Conservation (phyloP, 148 eudicot species). For the Fagopyrum homotropicum region DNA sequence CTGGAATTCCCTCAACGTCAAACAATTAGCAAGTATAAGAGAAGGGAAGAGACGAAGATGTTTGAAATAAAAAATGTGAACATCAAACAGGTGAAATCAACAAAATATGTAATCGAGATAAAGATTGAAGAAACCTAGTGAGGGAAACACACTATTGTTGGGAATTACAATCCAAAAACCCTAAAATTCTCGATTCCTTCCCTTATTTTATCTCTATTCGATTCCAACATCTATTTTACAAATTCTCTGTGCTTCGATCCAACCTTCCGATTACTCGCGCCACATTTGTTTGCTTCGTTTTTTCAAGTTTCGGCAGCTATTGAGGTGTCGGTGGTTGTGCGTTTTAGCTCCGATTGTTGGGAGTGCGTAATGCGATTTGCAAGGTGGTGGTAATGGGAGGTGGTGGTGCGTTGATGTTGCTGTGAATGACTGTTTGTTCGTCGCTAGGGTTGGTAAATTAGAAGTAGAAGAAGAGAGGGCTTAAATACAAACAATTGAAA, state of each 20-base stretch:
- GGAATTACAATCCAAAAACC: constrained; percentile 1
- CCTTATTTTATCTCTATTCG: constrained; percentile 1
- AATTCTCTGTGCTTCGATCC: neutral
- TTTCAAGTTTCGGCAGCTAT: neutral
- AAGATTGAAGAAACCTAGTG: neutral
- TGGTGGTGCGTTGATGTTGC: constrained; percentile 7
- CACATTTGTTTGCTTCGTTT: neutral
- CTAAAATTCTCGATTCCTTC: neutral
- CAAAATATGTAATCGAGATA: too few relatives aligned
- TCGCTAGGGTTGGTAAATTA: constrained; percentile 20
- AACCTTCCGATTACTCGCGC: neutral
- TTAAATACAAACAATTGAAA: too few relatives aligned
- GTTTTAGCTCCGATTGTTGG: neutral
- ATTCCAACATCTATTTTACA: neutral
- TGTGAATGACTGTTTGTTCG: constrained; percentile 15
- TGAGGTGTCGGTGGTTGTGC: neutral
- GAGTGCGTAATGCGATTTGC: neutral
- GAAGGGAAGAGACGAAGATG: too few relatives aligned
- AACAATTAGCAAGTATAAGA: too few relatives aligned
- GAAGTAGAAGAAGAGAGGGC: too few relatives aligned
- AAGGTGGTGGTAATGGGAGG: neutral
- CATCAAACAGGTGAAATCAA: too few relatives aligned
- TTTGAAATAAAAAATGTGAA: too few relatives aligned
- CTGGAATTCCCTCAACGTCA: too few relatives aligned
- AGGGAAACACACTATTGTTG: neutral